Evolutionary conservation across 2,329 filamentous ascomycete species (phyloP).

Genomic region (Davidsoniella australis): DNA sequence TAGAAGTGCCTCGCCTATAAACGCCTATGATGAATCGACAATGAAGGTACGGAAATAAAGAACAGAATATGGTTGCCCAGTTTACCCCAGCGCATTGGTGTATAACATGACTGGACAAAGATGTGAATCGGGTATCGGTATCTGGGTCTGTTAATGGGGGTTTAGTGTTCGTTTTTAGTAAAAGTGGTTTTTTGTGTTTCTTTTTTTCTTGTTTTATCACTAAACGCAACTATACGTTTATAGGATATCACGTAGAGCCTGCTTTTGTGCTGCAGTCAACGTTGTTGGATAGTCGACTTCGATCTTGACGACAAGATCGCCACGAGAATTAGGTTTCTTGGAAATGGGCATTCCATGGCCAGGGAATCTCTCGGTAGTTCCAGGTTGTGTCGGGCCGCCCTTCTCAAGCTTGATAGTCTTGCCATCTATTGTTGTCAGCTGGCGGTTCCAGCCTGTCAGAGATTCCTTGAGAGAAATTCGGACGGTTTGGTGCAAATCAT

Average conservation of each 20-base stretch:
- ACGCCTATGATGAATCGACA: no score
- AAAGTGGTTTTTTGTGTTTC: background rate
- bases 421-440: constrained; percentile 85
- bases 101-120: no score
- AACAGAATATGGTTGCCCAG: no score
- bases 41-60: no score
- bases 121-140: no score
- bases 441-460: constrained; percentile 80
- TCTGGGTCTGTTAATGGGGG: no score
- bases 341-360: constrained; percentile 85
- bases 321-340: constrained; percentile 70
- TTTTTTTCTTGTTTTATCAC: background rate
- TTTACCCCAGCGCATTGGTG: no score
- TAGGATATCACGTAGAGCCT: constrained; percentile 63
- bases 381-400: constrained; percentile 69
- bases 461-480: constrained; percentile 85
- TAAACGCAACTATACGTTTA: constrained; percentile 18
- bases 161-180: no score
- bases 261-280: constrained; percentile 63
- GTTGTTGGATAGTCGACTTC: constrained; percentile 82
- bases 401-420: constrained; percentile 69
- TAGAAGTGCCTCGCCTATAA: no score
- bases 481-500: constrained; percentile 65
- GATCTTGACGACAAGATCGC: constrained; percentile 76
- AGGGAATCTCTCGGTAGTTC: constrained; percentile 66